phyloP scores from a whole-genome alignment of 1,284 basidiomycete genomes.

The Irpex sp. region DNA sequence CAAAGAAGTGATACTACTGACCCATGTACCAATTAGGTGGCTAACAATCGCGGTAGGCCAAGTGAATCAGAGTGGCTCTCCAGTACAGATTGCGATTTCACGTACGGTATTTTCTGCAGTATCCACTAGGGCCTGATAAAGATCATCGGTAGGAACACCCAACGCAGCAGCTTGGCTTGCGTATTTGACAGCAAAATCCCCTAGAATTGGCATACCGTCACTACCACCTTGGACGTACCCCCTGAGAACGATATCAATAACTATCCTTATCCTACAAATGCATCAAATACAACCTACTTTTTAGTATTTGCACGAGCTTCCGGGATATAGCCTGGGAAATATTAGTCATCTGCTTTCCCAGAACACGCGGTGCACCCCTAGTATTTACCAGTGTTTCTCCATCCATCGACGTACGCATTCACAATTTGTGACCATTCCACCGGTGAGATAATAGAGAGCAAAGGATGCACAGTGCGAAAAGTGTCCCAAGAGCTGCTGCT shows the following conservation, averaged over 20 bases:
- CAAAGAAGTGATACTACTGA: constrained; percentile 15
- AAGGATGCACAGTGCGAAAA: constrained; percentile 45
- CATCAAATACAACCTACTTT: constrained; percentile 29
- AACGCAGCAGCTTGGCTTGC: constrained; percentile 31
- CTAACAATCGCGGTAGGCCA: constrained; percentile 23
- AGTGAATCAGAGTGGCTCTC: not conserved
- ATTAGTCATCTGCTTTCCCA: not conserved
- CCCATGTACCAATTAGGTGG: constrained; percentile 45
- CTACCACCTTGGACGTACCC: constrained; percentile 47
- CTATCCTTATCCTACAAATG: no score
- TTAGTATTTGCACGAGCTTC: constrained; percentile 48
- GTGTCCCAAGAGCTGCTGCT: constrained; percentile 47
- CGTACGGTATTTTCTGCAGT: constrained; percentile 48
- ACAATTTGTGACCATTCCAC: constrained; percentile 39
- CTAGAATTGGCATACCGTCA: constrained; percentile 48
- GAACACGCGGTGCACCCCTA: not conserved
- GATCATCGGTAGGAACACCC: constrained; percentile 39
- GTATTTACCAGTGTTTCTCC: constrained; percentile 39
- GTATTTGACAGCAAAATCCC: constrained; percentile 49
- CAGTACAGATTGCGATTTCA: not conserved
- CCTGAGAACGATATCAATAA: constrained; percentile 20
- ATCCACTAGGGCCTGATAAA: constrained; percentile 46
- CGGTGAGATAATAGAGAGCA: constrained; percentile 40
- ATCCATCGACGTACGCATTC: constrained; percentile 46
- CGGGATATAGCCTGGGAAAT: constrained; percentile 37